A percentile compares a stretch with the other conserved stretches of the same genome.
Evolutionary conservation across 768 basidiomycete species (phyloP).

Genomic region (Tephrocybe sp.): DNA sequence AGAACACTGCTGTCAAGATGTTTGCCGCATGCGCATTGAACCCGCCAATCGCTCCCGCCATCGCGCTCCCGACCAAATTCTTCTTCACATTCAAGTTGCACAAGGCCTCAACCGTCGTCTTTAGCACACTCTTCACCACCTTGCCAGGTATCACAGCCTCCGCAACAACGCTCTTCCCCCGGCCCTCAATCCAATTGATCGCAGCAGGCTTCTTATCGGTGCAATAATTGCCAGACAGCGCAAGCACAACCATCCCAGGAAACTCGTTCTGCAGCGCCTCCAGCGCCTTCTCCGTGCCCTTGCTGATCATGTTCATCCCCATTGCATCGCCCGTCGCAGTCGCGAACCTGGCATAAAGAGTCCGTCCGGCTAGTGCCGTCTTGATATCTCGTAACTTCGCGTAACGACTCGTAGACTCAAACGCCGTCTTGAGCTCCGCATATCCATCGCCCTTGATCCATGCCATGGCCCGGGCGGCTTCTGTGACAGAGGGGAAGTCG

Average conservation of each 20-base stretch:
- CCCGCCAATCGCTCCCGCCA: conserved; percentile 97
- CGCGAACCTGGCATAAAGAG: conserved; percentile 90
- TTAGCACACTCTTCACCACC: conserved; percentile 86
- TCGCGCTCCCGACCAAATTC: conserved; percentile 95
- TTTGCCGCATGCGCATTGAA: conserved; percentile 99
- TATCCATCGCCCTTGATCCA: conserved; percentile 89
- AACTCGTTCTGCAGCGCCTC: conserved; percentile 75
- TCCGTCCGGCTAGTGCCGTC: conserved; percentile 89
- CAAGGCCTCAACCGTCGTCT: conserved; percentile 89
- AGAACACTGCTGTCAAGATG: conserved; percentile 91
- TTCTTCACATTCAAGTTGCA: conserved; percentile 95
- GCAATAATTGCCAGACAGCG: conserved; percentile 97
- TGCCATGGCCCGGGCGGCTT: conserved; percentile 80
- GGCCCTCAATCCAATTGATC: conserved; percentile 99
- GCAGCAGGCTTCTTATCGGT: conserved; percentile 99
- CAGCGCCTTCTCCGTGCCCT: conserved; percentile 95
- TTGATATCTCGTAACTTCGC: conserved; percentile 85
- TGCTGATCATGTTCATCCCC: conserved; percentile 99
- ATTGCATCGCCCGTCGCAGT: conserved; percentile 97
- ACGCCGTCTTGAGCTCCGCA: conserved; percentile 72
- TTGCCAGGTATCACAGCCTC: conserved; percentile 92
- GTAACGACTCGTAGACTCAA: conserved; percentile 94
- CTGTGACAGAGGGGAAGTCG: conserved; percentile 81
- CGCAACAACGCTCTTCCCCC: conserved; percentile 97
- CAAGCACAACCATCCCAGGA: conserved; percentile 89